Conservation (phyloP, 768 basidiomycete genomes). For the Lactarius deliciosus region DNA sequence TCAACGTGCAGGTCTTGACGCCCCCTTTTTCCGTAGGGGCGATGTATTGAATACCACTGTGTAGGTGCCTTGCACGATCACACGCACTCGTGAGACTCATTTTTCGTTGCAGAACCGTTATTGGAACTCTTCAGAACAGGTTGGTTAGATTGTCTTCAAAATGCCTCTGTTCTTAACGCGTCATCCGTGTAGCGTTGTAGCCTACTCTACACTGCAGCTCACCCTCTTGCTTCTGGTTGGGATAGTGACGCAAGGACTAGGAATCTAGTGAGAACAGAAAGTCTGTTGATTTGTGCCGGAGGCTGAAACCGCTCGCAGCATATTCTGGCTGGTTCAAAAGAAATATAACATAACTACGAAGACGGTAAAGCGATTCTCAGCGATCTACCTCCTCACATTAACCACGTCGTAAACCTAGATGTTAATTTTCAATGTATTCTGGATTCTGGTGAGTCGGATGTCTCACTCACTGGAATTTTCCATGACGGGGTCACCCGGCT, state of each 20-base stretch:
- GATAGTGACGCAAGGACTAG: constrained; percentile 60
- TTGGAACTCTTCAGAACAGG: constrained; percentile 72
- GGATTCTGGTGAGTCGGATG: constrained; percentile 55
- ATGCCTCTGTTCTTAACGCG: not conserved
- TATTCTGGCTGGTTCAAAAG: constrained; percentile 71
- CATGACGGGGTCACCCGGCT: not conserved
- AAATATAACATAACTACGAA: constrained; percentile 63
- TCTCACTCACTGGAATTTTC: not conserved
- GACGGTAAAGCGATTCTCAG: constrained; percentile 40
- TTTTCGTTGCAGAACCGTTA: constrained; percentile 52
- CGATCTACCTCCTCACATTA: not conserved
- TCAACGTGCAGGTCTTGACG: not conserved
- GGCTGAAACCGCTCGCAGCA: constrained; percentile 36
- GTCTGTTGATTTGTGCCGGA: not conserved
- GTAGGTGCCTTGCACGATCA: constrained; percentile 40
- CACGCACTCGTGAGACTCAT: constrained; percentile 10
- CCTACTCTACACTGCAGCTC: constrained; percentile 70
- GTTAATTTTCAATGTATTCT: constrained; percentile 68
- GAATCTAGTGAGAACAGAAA: constrained; percentile 57
- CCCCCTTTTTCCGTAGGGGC: constrained; percentile 45
- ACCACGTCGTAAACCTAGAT: constrained; percentile 44
- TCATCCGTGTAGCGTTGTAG: constrained; percentile 49
- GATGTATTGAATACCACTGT: constrained; percentile 75
- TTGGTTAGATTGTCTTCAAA: constrained; percentile 27
- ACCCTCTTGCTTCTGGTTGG: constrained; percentile 68